Evolutionary conservation across 352 stramenopile species (phyloP).

Genomic region (Phytophthora sansomeana): DNA sequence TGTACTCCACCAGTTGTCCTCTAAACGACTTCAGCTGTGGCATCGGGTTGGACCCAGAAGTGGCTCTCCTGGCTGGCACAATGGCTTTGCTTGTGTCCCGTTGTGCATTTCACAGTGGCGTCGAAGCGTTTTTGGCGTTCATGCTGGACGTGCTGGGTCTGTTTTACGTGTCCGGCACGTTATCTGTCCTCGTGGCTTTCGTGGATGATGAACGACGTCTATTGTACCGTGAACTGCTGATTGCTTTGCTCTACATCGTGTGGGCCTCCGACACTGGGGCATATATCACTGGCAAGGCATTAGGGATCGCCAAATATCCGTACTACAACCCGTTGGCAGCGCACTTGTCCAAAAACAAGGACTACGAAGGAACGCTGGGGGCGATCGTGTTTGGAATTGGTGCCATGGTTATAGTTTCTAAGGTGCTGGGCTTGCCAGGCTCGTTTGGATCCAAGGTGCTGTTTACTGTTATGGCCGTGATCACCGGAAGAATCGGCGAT

Average conservation of each 20-base stretch:
- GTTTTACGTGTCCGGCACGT: conserved; percentile 59
- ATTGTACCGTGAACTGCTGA: conserved; percentile 61
- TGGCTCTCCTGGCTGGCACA: conserved; percentile 43
- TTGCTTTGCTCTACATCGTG: conserved; percentile 70
- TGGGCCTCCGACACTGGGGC: conserved; percentile 92
- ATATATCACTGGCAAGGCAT: conserved; percentile 92
- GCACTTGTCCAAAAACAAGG: conserved; percentile 62
- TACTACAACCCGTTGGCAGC: conserved; percentile 82
- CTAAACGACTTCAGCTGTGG: conserved; percentile 61
- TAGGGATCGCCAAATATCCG: conserved; percentile 86
- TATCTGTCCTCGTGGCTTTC: conserved; percentile 60
- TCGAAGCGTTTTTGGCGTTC: conserved; percentile 47
- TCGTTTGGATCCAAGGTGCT: conserved; percentile 72
- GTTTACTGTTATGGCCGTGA: conserved; percentile 88
- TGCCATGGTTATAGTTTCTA: conserved; percentile 76
- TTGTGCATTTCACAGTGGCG: conserved; percentile 22
- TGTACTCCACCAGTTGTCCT: conserved; percentile 61
- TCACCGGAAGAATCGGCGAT: conserved; percentile 94
- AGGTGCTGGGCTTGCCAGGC: conserved; percentile 72
- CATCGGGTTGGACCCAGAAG: conserved; percentile 37
- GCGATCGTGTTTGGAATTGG: conserved; percentile 79
- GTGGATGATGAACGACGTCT: conserved; percentile 58
- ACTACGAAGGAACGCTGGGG: conserved; percentile 85
- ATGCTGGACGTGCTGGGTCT: conserved; percentile 63
- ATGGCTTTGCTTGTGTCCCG: conserved; percentile 49